Percentiles rank a stretch among this genome's conserved stretches.
phyloP scores from a whole-genome alignment of 345 rosid species.

The Salix viminalis region DNA sequence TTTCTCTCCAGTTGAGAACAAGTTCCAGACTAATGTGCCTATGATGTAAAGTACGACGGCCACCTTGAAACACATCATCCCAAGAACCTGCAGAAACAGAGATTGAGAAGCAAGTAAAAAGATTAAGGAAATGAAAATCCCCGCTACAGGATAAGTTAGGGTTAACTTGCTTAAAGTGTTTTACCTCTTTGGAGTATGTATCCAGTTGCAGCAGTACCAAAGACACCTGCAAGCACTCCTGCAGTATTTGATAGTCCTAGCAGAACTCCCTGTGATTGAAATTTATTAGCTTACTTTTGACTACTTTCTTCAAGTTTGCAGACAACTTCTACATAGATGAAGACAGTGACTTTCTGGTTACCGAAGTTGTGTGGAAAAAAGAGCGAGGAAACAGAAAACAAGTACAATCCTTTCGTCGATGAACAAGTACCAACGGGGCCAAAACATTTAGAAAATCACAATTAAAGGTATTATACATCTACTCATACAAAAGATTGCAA shows the following conservation, averaged over 20 bases:
- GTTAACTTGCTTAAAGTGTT: background rate
- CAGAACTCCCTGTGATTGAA: slow-evolving; percentile 68
- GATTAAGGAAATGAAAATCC: background rate
- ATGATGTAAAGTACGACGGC: slow-evolving; percentile 71
- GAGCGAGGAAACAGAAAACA: background rate
- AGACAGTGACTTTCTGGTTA: background rate
- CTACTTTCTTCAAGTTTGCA: background rate
- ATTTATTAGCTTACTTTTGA: background rate
- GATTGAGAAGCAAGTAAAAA: background rate
- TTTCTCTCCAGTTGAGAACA: slow-evolving; percentile 86
- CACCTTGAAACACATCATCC: slow-evolving; percentile 92
- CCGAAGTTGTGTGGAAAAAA: background rate
- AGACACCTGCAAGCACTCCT: slow-evolving; percentile 92
- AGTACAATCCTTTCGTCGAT: background rate
- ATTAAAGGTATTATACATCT: background rate
- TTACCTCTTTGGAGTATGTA: slow-evolving; percentile 87
- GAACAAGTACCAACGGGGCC: background rate
- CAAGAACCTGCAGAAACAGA: slow-evolving; percentile 63
- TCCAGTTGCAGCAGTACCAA: slow-evolving; percentile 95
- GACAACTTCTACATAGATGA: background rate
- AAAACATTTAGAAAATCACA: background rate
- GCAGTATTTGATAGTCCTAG: slow-evolving; percentile 92
- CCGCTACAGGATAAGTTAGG: background rate
- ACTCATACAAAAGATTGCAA: background rate
- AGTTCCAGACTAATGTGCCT: slow-evolving; percentile 86